phyloP scores from a whole-genome alignment of 164 flowering plant species.

The Buxus sempervirens region DNA sequence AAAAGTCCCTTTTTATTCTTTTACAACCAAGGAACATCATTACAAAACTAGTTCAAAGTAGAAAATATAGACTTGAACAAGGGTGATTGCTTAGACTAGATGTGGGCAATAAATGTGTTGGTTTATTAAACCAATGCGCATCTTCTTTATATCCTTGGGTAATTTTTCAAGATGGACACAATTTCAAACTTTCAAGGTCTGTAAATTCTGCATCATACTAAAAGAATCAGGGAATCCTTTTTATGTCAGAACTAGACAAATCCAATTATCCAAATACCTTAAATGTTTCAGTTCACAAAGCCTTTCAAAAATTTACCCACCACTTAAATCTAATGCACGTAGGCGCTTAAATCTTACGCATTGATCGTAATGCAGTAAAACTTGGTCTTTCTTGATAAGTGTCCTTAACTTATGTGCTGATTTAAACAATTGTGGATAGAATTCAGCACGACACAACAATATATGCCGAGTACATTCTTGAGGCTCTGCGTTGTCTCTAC shows the following conservation, averaged over 20 bases:
- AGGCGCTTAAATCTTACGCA: background rate
- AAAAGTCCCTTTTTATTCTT: no score
- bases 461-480: background rate
- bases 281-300: no score
- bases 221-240: conserved; percentile 4
- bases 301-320: no score
- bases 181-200: background rate
- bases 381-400: background rate
- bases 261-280: background rate
- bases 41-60: no score
- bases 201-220: conserved; percentile 12
- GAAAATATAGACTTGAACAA: no score
- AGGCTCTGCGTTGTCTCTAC: background rate
- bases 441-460: background rate
- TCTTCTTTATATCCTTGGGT: conserved; percentile 10
- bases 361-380: background rate
- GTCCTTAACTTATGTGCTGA: conserved; percentile 2
- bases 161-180: background rate
- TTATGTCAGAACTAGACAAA: background rate
- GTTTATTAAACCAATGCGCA: background rate
- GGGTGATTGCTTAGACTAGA: no score
- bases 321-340: conserved; percentile 4
- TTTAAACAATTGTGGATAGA: background rate
- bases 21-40: no score
- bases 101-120: no score